phyloP scores from a whole-genome alignment of 306 rosid species.

The Sechiopsis laciniata region DNA sequence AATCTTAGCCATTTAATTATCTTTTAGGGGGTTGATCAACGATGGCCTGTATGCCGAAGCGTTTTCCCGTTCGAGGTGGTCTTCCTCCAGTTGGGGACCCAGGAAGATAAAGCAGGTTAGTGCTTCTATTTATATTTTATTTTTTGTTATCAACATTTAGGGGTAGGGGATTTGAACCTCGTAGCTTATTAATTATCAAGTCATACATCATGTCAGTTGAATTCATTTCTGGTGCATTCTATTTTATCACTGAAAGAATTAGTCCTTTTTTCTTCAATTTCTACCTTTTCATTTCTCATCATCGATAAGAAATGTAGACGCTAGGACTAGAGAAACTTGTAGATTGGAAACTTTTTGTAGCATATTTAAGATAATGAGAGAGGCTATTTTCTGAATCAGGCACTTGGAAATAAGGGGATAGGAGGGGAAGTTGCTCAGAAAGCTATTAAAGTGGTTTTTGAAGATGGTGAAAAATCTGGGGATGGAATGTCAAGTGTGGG shows the following conservation, averaged over 20 bases:
- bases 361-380: constrained; percentile 16
- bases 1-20: constrained; percentile 9
- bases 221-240: too few relatives aligned
- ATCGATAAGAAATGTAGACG: background rate
- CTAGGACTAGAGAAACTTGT: constrained; percentile 8
- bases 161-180: too few relatives aligned
- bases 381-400: constrained; percentile 47
- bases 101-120: constrained; percentile 70
- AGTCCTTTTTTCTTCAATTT: too few relatives aligned
- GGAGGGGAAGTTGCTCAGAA: constrained; percentile 60
- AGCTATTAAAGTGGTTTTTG: constrained; percentile 64
- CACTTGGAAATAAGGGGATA: constrained; percentile 74
- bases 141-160: background rate
- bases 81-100: constrained; percentile 92
- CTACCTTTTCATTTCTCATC: background rate
- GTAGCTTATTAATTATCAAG: too few relatives aligned
- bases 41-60: constrained; percentile 54
- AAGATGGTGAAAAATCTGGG: constrained; percentile 27
- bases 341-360: constrained; percentile 3
- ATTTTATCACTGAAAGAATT: background rate
- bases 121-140: background rate
- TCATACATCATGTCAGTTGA: too few relatives aligned
- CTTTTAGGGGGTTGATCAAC: constrained; percentile 71
- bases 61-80: constrained; percentile 81
- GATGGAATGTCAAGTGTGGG: constrained; percentile 24